Percentiles rank a stretch among this genome's conserved stretches.
Conservation (phyloP, 1,284 basidiomycete species). For the Boletus smithii region DNA sequence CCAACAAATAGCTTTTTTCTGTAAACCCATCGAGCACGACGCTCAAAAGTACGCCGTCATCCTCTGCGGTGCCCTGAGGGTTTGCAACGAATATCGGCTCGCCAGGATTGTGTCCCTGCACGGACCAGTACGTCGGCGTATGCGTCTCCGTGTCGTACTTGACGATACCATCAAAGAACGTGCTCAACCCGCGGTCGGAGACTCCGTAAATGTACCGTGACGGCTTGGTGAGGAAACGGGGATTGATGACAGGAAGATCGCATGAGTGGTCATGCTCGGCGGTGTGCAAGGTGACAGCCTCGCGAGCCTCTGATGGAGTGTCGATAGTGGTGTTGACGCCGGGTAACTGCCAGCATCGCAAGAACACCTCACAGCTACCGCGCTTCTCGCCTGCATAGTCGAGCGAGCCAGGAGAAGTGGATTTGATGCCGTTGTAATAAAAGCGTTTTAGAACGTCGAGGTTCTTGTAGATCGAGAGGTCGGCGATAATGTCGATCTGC, state of each 20-base stretch:
- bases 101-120: constrained; percentile 31
- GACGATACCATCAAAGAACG: constrained; percentile 35
- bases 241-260: constrained; percentile 37
- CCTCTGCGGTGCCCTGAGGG: constrained; percentile 31
- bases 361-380: constrained; percentile 20
- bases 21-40: constrained; percentile 35
- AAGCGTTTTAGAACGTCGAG: constrained; percentile 28
- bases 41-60: constrained; percentile 38
- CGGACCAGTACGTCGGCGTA: constrained; percentile 29
- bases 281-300: constrained; percentile 20
- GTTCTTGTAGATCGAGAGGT: constrained; percentile 37
- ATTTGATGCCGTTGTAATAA: constrained; percentile 29
- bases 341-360: constrained; percentile 27
- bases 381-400: constrained; percentile 28
- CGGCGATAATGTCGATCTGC: constrained; percentile 35
- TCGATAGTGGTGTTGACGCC: constrained; percentile 22
- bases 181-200: constrained; percentile 27
- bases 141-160: constrained; percentile 33
- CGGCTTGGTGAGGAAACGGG: constrained; percentile 29
- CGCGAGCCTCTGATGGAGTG: constrained; percentile 16
- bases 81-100: constrained; percentile 38
- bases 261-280: constrained; percentile 29
- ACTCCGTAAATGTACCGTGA: constrained; percentile 37
- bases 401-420: constrained; percentile 29
- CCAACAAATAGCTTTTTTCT: constrained; percentile 34